A percentile compares a stretch with the other conserved stretches of the same genome.
phyloP scores from a whole-genome alignment of 2,329 filamentous ascomycete genomes.

The Coniochaeta sp. region DNA sequence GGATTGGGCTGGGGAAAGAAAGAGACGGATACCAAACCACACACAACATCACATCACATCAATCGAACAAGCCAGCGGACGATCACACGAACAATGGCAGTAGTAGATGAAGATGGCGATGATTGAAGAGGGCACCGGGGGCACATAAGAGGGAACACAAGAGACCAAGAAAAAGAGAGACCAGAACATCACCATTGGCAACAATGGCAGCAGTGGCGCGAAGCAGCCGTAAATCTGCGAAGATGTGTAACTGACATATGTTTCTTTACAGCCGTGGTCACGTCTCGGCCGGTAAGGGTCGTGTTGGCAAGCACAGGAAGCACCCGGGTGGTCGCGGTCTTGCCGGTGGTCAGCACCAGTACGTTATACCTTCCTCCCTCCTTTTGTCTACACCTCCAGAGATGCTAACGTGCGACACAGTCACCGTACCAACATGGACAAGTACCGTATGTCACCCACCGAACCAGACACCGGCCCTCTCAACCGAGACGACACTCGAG shows the following conservation, averaged over 20 bases:
- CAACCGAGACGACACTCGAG: constrained; percentile 41
- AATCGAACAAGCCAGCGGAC: too few relatives aligned
- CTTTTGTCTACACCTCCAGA: constrained; percentile 18
- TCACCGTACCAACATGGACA: constrained; percentile 77
- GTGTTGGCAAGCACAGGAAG: constrained; percentile 99
- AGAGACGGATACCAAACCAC: too few relatives aligned
- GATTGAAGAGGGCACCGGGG: too few relatives aligned
- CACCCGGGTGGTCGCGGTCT: constrained; percentile 74
- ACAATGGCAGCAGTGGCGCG: constrained; percentile 5
- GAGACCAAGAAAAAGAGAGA: background rate
- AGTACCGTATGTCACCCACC: constrained; percentile 51
- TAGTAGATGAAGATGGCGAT: too few relatives aligned
- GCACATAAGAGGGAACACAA: background rate
- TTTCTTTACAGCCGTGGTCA: constrained; percentile 71
- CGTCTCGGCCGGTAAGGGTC: constrained; percentile 96
- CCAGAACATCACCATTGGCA: constrained; percentile 1
- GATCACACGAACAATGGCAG: too few relatives aligned
- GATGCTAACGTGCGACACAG: constrained; percentile 47
- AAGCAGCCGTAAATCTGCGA: constrained; percentile 18
- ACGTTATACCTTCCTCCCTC: background rate
- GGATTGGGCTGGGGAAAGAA: background rate
- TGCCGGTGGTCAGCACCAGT: constrained; percentile 74
- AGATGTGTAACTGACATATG: constrained; percentile 45
- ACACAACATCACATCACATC: too few relatives aligned
- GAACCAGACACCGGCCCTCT: constrained; percentile 23